These are phyloP conservation scores for Rhynchospora pubera DNA, from an alignment of 176 grass and related monocot genomes.

Conservation along the genomic window DNA sequence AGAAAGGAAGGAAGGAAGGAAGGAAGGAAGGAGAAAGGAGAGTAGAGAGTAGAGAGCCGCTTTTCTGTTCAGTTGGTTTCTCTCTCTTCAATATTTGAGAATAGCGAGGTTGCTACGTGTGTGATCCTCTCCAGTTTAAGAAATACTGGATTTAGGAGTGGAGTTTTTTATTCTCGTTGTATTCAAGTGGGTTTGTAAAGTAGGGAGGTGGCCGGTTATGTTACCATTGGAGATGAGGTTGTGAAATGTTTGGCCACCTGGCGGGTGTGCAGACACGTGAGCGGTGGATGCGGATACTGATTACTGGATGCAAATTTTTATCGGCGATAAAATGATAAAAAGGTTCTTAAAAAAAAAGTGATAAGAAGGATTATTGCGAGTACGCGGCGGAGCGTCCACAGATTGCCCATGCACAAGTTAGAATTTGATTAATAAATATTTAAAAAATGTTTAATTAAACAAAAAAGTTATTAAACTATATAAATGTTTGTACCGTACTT, in stretches of 20 bases:
- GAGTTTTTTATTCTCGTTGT: not conserved
- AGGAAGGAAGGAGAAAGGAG: not conserved
- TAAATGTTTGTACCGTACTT: no score
- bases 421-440: no score
- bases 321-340: not conserved
- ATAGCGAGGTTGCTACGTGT: not conserved
- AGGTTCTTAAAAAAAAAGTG: not conserved
- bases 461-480: no score
- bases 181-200: not conserved
- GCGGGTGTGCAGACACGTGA: not conserved
- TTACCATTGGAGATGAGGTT: not conserved
- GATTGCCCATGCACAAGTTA: not conserved
- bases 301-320: conserved; percentile 2
- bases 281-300: no score
- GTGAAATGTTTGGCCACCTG: not conserved
- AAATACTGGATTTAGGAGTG: no score
- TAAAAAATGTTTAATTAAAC: no score
- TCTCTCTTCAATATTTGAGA: conserved; percentile 28
- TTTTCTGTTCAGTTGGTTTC: conserved; percentile 7
- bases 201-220: not conserved
- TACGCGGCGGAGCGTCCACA: not conserved
- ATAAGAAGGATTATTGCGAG: not conserved
- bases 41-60: not conserved
- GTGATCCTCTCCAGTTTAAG: not conserved
- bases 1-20: not conserved